Conservation (phyloP, 768 basidiomycete species). For the Galerina marginata region DNA sequence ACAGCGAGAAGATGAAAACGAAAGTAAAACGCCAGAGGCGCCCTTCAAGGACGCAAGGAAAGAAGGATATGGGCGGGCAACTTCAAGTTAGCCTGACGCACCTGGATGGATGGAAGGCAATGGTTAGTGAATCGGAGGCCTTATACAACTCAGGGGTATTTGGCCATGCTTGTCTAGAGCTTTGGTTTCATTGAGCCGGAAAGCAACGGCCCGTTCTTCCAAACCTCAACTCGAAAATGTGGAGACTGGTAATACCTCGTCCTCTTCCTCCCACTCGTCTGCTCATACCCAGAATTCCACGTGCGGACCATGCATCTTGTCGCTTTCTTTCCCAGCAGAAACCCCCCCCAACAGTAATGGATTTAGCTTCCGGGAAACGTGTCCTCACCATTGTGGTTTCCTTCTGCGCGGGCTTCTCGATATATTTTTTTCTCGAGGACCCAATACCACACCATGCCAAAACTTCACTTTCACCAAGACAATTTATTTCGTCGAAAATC, state of each 20-base stretch:
- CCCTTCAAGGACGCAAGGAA: slow-evolving; percentile 29
- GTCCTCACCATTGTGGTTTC: slow-evolving; percentile 37
- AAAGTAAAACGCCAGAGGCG: slow-evolving; percentile 5
- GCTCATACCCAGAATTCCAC: not conserved
- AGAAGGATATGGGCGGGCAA: slow-evolving; percentile 31
- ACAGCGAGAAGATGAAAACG: slow-evolving; percentile 10
- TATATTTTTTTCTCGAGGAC: slow-evolving; percentile 60
- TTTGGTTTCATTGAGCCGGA: not conserved
- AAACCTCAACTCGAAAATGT: slow-evolving; percentile 13
- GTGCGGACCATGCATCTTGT: not conserved
- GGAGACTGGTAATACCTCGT: slow-evolving; percentile 8
- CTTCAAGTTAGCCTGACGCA: slow-evolving; percentile 32
- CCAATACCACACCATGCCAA: slow-evolving; percentile 45
- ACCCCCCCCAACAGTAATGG: not conserved
- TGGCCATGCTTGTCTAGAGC: slow-evolving; percentile 18
- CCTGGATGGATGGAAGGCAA: slow-evolving; percentile 8
- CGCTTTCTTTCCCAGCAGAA: not conserved
- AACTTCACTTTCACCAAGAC: slow-evolving; percentile 48
- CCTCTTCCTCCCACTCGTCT: not conserved
- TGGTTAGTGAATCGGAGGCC: not conserved
- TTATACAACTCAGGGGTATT: slow-evolving; percentile 17
- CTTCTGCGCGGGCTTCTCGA: slow-evolving; percentile 45
- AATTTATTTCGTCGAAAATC: slow-evolving; percentile 67
- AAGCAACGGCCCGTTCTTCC: slow-evolving; percentile 6
- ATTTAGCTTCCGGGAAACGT: slow-evolving; percentile 10